These are phyloP conservation scores for Fusarium sp. DNA, from an alignment of 2,329 filamentous ascomycete genomes.

Conservation along the genomic window DNA sequence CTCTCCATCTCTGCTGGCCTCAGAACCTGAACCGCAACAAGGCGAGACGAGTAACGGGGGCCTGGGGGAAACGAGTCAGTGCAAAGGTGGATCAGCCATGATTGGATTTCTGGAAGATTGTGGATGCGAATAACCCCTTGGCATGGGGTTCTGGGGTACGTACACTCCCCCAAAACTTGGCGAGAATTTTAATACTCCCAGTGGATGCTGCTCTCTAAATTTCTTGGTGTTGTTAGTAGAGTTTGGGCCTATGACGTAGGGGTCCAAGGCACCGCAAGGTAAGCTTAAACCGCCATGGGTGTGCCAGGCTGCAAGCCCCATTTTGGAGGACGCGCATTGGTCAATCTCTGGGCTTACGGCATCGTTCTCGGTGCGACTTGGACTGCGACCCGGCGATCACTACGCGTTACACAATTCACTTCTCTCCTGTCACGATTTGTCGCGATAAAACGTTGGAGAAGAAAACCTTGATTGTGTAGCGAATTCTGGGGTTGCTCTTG, in stretches of 20 bases:
- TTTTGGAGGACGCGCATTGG: not conserved
- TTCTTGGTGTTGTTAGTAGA: slow-evolving; percentile 21
- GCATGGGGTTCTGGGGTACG: slow-evolving; percentile 27
- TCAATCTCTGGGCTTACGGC: slow-evolving; percentile 25
- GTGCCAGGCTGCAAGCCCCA: slow-evolving; percentile 9
- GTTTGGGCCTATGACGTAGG: slow-evolving; percentile 36
- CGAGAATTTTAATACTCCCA: not conserved
- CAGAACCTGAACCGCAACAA: slow-evolving; percentile 2
- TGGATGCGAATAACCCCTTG: slow-evolving; percentile 9
- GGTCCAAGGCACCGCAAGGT: slow-evolving; percentile 36
- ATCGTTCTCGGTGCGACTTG: slow-evolving; percentile 37
- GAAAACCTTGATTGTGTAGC: slow-evolving; percentile 24
- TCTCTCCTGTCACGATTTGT: too few relatives aligned
- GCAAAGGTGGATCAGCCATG: slow-evolving; percentile 1
- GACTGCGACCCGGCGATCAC: slow-evolving; percentile 24
- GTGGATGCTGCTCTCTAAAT: not conserved
- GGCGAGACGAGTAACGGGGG: not conserved
- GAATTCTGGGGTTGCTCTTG: slow-evolving; percentile 18
- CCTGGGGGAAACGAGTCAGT: slow-evolving; percentile 2
- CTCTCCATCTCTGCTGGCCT: not conserved
- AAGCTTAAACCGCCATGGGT: slow-evolving; percentile 39
- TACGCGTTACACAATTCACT: not conserved
- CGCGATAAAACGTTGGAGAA: not conserved
- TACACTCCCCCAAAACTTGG: slow-evolving; percentile 18
- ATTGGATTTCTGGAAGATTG: slow-evolving; percentile 31